Conservation (phyloP, 176 grass and related monocot genomes). For the Eremochloa ophiuroides region DNA sequence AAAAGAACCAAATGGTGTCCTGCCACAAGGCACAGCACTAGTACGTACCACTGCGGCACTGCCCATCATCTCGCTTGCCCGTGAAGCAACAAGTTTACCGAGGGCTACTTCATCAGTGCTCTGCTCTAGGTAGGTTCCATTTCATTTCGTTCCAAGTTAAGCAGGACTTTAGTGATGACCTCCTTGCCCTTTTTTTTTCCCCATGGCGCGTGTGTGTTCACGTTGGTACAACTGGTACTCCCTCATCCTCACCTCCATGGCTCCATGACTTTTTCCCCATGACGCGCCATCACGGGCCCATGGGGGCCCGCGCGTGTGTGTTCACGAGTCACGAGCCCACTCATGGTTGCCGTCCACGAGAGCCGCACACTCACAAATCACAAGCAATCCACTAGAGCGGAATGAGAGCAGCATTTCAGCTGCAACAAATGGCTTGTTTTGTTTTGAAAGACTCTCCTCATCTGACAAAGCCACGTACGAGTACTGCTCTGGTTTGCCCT, state of each 20-base stretch:
- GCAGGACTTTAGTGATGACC: background rate
- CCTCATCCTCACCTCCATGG: background rate
- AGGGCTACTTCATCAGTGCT: constrained; percentile 4
- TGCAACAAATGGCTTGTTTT: background rate
- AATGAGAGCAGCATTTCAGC: constrained; percentile 5
- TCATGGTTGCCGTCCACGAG: constrained; percentile 4
- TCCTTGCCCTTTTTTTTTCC: background rate
- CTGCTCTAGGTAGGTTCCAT: background rate
- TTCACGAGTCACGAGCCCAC: background rate
- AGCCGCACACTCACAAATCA: background rate
- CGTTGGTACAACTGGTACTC: too few relatives aligned
- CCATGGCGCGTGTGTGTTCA: too few relatives aligned
- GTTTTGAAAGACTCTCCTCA: background rate
- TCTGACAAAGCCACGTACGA: background rate
- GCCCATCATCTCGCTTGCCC: constrained; percentile 17
- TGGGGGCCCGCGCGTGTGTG: background rate
- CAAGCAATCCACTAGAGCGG: background rate
- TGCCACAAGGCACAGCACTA: background rate
- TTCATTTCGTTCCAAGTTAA: background rate
- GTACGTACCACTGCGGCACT: background rate
- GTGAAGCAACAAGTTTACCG: constrained; percentile 29
- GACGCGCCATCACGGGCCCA: too few relatives aligned
- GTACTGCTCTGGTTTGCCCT: too few relatives aligned
- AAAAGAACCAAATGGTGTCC: background rate
- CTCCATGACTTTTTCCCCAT: too few relatives aligned